phyloP scores from a whole-genome alignment of 768 basidiomycete genomes.

The Trametes cinnabarina region DNA sequence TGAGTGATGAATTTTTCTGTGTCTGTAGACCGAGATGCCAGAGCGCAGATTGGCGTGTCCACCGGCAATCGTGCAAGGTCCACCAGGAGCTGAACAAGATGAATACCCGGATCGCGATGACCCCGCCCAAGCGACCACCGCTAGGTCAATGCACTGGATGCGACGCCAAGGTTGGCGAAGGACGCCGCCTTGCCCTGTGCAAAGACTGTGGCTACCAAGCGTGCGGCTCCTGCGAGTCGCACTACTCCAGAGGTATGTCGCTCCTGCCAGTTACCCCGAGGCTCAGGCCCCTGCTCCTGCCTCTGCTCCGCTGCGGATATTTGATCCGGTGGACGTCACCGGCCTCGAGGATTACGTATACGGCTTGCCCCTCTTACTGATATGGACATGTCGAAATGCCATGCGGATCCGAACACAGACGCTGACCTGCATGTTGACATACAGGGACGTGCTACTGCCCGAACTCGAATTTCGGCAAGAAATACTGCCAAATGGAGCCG shows the following conservation, averaged over 20 bases:
- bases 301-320: not conserved
- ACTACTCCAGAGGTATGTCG: slow-evolving; percentile 28
- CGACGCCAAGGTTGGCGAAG: slow-evolving; percentile 21
- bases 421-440: slow-evolving; percentile 2
- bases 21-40: slow-evolving; percentile 27
- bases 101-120: slow-evolving; percentile 26
- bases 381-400: slow-evolving; percentile 1
- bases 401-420: not conserved
- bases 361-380: not conserved
- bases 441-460: slow-evolving; percentile 38
- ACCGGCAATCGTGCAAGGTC: slow-evolving; percentile 37
- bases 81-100: slow-evolving; percentile 32
- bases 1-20: not conserved
- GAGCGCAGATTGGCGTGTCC: slow-evolving; percentile 30
- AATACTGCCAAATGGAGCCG: slow-evolving; percentile 33
- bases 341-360: slow-evolving; percentile 2
- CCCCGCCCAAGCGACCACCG: slow-evolving; percentile 25
- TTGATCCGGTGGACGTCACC: not conserved
- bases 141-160: slow-evolving; percentile 33
- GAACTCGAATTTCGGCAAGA: slow-evolving; percentile 34
- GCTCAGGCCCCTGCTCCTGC: slow-evolving; percentile 1
- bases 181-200: slow-evolving; percentile 23
- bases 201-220: slow-evolving; percentile 36
- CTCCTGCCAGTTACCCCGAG: not conserved
- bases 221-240: slow-evolving; percentile 35